Evolutionary conservation across 352 stramenopile species (phyloP), one percentile per base, ranked within the genome.

Genomic region (Elongisporangium prolatum): DNA sequence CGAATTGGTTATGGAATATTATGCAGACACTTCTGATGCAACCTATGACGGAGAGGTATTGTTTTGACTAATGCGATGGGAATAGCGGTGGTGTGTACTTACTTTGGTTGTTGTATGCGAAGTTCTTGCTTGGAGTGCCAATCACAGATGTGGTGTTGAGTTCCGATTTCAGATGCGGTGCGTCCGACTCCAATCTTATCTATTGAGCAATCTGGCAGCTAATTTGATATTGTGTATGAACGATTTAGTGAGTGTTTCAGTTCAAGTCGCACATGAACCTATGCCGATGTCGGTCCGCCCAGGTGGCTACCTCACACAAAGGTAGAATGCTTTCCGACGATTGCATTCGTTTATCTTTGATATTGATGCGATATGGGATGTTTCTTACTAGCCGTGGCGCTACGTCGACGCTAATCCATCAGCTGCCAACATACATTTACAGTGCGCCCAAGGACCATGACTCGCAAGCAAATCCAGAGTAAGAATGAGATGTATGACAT

Each of bases 361-460:
- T 40, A 40, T 40, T 71, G 17, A 74, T 40, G 10, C 4, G 24
- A 1, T 34, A 4, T 38, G 21, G 57, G 0, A 25, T 49, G 11
- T 56, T 65, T 28, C 50, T 25, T 52, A 22, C n/a, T 38, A 92
- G 83, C 50, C 83, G 83, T 16, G 83, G 83, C 4, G 83, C 83
- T 18, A 67, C 75, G 2, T 68, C 72, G 17, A 74, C 72, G 11
- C 59, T 95, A 22, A 92, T 95, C 60, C 75, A 87, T 28, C 84
- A 93, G 52, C 71, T 95, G 9, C 86, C 86, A 21, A 93, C 82
- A 22, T 93, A 93, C 56, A 86, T 77, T 3, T 95, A 84, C 63
- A 81, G 66, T 18, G 52, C 72, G 11, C 63, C 81, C 28, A 89
- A 89, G 48, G 67, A 77, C 9, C 60, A 62, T 50, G 60, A 67